These are phyloP conservation scores for Magnolia changhungtana DNA, from an alignment of 164 flowering plant species.

Conservation along the genomic window DNA sequence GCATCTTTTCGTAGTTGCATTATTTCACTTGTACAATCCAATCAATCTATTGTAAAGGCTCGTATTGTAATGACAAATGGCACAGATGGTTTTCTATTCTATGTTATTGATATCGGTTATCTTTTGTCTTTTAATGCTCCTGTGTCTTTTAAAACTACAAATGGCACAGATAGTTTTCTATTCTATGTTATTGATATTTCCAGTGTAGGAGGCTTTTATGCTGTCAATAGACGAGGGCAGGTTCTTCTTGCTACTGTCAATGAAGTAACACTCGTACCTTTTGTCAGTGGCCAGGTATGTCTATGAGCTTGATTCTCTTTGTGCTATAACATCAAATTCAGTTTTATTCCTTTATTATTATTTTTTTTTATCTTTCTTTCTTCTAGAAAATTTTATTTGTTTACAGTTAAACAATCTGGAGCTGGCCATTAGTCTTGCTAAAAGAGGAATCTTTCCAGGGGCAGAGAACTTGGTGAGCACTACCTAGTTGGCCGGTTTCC, in stretches of 20 bases:
- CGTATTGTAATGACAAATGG: too few relatives aligned
- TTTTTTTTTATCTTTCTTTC: not conserved
- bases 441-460: constrained; percentile 30
- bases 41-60: too few relatives aligned
- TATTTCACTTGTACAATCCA: too few relatives aligned
- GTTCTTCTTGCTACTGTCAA: constrained; percentile 93
- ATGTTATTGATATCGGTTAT: too few relatives aligned
- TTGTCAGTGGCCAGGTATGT: constrained; percentile 93
- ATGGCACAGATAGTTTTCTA: too few relatives aligned
- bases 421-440: constrained; percentile 31
- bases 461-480: constrained; percentile 85
- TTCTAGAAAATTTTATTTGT: not conserved
- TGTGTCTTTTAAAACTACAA: too few relatives aligned
- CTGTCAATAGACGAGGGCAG: too few relatives aligned
- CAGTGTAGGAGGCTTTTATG: too few relatives aligned
- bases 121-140: too few relatives aligned
- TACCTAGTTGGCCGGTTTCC: not conserved
- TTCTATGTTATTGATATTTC: too few relatives aligned
- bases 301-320: not conserved
- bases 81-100: too few relatives aligned
- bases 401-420: constrained; percentile 84
- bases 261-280: constrained; percentile 88
- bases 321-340: not conserved
- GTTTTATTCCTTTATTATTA: not conserved
- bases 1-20: too few relatives aligned